Percentiles rank a stretch among this genome's conserved stretches.
These are phyloP conservation scores for Litsea cubeba DNA, from an alignment of 164 flowering plant species.

Conservation along the genomic window DNA sequence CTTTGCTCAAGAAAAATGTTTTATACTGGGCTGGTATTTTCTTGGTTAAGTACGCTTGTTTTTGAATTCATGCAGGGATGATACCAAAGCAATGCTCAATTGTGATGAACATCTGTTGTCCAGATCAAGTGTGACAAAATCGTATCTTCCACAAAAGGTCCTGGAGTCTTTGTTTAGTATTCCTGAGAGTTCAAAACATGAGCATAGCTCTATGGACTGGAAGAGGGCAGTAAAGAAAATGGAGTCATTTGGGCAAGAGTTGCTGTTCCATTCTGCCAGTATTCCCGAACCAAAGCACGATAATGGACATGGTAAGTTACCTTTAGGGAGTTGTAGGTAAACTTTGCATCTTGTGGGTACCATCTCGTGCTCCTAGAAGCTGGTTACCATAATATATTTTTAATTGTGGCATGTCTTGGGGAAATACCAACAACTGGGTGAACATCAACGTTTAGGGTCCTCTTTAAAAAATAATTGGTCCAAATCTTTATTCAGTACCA, in stretches of 20 bases:
- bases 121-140: slow-evolving; percentile 19
- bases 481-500: no score
- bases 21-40: no score
- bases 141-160: slow-evolving; percentile 55
- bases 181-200: slow-evolving; percentile 50
- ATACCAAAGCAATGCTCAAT: slow-evolving; percentile 32
- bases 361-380: neutral
- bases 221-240: slow-evolving; percentile 66
- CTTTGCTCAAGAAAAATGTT: no score
- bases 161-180: slow-evolving; percentile 73
- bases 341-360: neutral
- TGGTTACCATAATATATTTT: no score
- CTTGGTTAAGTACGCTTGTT: no score
- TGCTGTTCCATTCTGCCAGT: slow-evolving; percentile 23
- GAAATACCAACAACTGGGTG: no score
- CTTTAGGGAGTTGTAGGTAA: neutral
- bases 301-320: slow-evolving; percentile 34
- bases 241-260: slow-evolving; percentile 52
- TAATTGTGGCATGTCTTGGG: no score
- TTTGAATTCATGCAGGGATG: slow-evolving; percentile 28
- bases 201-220: slow-evolving; percentile 76
- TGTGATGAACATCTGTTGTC: slow-evolving; percentile 23
- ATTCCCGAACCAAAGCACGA: slow-evolving; percentile 19
- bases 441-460: no score
- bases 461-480: no score